A percentile compares a stretch with the other conserved stretches of the same genome.
phyloP scores from a whole-genome alignment of 176 grass and related monocot species.

The barley (Hordeum vulgare) region MorexV3_pseudomolecules_assembly NC_058520.1:156109706-156110205 shows the following conservation, averaged over 20 bases:
- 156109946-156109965: slow-evolving; percentile 19
- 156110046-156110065: background rate
- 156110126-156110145: slow-evolving; percentile 71
- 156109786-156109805: background rate
- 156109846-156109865: slow-evolving; percentile 39
- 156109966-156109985: background rate
- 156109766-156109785: background rate
- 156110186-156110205: background rate
- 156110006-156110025: background rate
- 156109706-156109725: slow-evolving; percentile 60
- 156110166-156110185: slow-evolving; percentile 86
- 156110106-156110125: slow-evolving; percentile 47
- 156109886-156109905: slow-evolving; percentile 45
- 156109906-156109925: slow-evolving; percentile 38
- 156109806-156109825: background rate
- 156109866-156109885: slow-evolving; percentile 26
- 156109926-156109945: slow-evolving; percentile 45
- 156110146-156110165: slow-evolving; percentile 72
- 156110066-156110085: slow-evolving; percentile 69
- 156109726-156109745: slow-evolving; percentile 69
- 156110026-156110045: background rate
- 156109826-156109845: background rate
- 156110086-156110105: slow-evolving; percentile 72
- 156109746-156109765: slow-evolving; percentile 56
- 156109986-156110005: background rate